Conservation (phyloP, 345 rosid species). For the Rhodamnia argentea region DNA sequence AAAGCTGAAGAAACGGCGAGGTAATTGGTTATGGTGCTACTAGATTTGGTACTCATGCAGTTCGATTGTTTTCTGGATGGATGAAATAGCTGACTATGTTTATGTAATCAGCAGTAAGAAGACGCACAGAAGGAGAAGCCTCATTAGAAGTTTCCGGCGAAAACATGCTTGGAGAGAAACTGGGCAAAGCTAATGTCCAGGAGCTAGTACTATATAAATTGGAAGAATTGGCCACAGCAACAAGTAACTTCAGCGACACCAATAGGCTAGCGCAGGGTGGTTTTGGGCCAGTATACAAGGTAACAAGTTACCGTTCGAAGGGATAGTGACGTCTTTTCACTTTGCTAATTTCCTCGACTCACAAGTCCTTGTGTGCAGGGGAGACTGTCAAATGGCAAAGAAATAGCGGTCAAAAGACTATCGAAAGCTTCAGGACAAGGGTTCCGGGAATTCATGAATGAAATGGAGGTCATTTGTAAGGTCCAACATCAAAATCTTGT, state of each 20-base stretch:
- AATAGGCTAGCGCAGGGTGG: constrained; percentile 22
- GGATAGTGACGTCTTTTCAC: too few species aligned
- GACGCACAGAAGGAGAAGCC: too few species aligned
- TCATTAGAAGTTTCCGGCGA: too few species aligned
- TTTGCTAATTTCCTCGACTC: too few species aligned
- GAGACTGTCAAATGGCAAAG: constrained; percentile 10
- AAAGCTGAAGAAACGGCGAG: too few species aligned
- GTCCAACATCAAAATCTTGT: constrained; percentile 29
- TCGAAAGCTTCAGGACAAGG: constrained; percentile 16
- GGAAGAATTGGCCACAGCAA: constrained; percentile 24
- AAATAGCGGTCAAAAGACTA: constrained; percentile 28
- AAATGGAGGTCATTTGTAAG: constrained; percentile 18
- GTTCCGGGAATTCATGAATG: constrained; percentile 21
- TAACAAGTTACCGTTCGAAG: constrained; percentile 18
- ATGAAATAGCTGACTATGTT: too few species aligned
- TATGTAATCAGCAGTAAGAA: not conserved
- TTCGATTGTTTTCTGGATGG: too few species aligned
- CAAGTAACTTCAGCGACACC: constrained; percentile 12
- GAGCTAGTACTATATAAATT: constrained; percentile 21
- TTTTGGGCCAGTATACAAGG: constrained; percentile 13
- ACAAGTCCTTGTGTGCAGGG: constrained; percentile 1
- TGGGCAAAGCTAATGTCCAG: not conserved
- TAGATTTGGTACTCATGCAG: too few species aligned
- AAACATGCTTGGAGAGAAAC: too few species aligned
- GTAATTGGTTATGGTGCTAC: too few species aligned